A percentile compares a stretch with the other conserved stretches of the same genome.
Conservation (phyloP, 257 asterid genomes). For the Nicotiana noctiflora region DNA sequence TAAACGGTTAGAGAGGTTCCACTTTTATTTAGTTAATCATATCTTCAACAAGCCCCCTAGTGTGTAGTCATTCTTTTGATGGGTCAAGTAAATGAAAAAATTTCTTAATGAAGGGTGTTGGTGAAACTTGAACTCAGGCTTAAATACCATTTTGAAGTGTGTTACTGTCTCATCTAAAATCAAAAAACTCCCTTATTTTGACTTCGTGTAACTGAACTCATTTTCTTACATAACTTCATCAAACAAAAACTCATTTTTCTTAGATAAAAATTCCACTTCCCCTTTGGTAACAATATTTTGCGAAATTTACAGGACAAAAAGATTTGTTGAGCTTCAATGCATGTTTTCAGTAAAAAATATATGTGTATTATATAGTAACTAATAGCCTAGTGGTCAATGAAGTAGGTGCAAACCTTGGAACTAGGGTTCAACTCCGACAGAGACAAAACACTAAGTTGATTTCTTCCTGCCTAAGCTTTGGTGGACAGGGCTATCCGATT, state of each 20-base stretch:
- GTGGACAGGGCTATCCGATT: background rate
- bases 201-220: background rate
- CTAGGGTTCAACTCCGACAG: background rate
- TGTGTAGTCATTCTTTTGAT: background rate
- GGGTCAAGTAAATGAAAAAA: background rate
- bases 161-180: background rate
- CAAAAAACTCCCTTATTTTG: background rate
- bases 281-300: background rate
- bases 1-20: background rate
- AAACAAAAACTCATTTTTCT: too few relatives aligned
- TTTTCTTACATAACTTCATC: background rate
- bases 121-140: background rate
- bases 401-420: background rate
- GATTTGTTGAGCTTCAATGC: background rate
- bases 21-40: background rate
- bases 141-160: background rate
- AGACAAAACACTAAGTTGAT: background rate
- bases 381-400: background rate
- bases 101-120: background rate
- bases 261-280: background rate
- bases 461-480: background rate
- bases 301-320: background rate
- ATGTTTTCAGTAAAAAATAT: background rate
- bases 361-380: background rate
- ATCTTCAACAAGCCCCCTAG: background rate